Conservation (phyloP, 352 stramenopile genomes). For the Phytophthora pinifolia region DNA sequence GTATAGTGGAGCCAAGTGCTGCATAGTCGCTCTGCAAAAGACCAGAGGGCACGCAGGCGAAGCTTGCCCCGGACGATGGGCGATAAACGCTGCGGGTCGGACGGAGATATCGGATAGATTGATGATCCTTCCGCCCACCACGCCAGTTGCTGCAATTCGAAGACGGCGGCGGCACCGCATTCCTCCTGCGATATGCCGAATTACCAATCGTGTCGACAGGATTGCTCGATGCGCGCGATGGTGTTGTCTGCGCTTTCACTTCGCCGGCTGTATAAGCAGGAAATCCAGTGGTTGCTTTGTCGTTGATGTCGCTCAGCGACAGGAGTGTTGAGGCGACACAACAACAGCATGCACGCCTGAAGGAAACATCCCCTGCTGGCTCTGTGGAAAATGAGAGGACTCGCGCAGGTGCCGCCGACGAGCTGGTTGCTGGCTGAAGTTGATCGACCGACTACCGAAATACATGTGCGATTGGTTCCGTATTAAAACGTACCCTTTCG, state of each 20-base stretch:
- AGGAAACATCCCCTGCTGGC: conserved; percentile 15
- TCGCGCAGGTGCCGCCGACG: background rate
- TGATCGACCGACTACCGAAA: background rate
- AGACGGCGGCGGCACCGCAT: background rate
- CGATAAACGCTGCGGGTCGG: conserved; percentile 19
- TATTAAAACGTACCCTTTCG: no score
- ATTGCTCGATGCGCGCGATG: background rate
- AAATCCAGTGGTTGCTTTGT: conserved; percentile 14
- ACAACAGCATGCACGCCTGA: background rate
- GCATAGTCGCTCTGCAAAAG: no score
- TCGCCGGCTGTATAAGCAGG: conserved; percentile 2
- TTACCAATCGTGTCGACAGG: conserved; percentile 8
- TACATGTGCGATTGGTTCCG: no score
- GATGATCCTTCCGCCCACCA: no score
- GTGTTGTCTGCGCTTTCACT: no score
- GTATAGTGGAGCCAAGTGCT: no score
- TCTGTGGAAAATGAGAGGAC: conserved; percentile 22
- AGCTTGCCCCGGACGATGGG: conserved; percentile 15
- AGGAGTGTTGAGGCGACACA: no score
- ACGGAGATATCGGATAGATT: no score
- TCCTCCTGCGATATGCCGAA: conserved; percentile 2
- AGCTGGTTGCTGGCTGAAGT: no score
- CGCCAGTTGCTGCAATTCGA: no score
- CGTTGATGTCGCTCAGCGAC: conserved; percentile 1
- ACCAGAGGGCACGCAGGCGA: no score